Percentiles rank a stretch among this genome's conserved stretches.
phyloP scores from a whole-genome alignment of 73 alveolate species.

The Blepharisma stoltei region DNA sequence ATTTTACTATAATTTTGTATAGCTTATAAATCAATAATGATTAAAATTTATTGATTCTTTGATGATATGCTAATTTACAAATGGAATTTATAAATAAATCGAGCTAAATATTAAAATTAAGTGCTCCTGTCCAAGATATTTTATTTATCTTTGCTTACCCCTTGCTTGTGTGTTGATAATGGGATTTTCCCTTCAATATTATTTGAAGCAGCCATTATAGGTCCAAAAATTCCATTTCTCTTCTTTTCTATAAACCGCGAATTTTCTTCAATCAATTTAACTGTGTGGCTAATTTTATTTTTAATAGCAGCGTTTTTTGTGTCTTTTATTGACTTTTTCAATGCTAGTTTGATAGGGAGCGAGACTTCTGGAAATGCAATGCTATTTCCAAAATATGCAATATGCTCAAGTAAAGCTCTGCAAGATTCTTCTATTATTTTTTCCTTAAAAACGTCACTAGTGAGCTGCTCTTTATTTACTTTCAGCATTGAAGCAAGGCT shows the following conservation, averaged over 20 bases:
- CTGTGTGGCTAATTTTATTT: not conserved
- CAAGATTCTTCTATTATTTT: not conserved
- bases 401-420: constrained; percentile 1
- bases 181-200: no score
- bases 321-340: constrained; percentile 6
- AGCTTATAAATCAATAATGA: no score
- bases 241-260: not conserved
- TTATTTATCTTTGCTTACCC: no score
- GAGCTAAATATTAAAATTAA: no score
- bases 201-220: no score
- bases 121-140: no score
- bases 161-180: no score
- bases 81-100: no score
- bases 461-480: constrained; percentile 1
- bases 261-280: constrained; percentile 8
- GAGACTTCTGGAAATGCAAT: constrained; percentile 10
- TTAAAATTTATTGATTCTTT: no score
- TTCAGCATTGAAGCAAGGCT: not conserved
- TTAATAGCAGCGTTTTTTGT: not conserved
- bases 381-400: not conserved
- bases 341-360: not conserved
- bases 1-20: no score
- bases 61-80: no score
- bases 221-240: not conserved
- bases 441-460: not conserved